Evolutionary conservation across 345 rosid species (phyloP).

Genomic region (Bruguiera sexangula): DNA sequence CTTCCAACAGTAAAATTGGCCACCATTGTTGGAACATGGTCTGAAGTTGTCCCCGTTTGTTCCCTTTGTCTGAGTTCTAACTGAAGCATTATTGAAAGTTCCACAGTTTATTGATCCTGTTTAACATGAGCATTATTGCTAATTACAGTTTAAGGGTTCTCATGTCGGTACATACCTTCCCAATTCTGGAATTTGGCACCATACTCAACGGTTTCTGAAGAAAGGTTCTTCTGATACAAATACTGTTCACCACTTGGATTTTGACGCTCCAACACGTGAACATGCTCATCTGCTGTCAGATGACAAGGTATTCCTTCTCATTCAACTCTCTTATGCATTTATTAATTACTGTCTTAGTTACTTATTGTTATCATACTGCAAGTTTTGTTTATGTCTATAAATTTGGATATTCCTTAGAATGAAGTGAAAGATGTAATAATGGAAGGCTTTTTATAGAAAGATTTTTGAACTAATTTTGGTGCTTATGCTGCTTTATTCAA

Average conservation of each 20-base stretch:
- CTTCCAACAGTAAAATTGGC: no score
- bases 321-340: slow-evolving; percentile 2
- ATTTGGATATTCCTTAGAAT: neutral
- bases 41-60: neutral
- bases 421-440: no score
- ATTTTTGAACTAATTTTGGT: neutral
- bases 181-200: slow-evolving; percentile 93
- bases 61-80: neutral
- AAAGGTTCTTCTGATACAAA: slow-evolving; percentile 51
- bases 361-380: neutral
- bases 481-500: neutral
- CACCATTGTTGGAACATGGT: neutral
- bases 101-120: neutral
- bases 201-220: slow-evolving; percentile 79
- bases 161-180: slow-evolving; percentile 95
- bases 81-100: slow-evolving; percentile 6
- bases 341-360: neutral
- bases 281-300: slow-evolving; percentile 74
- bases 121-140: slow-evolving; percentile 14
- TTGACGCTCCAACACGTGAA: slow-evolving; percentile 99
- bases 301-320: slow-evolving; percentile 55
- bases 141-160: slow-evolving; percentile 77
- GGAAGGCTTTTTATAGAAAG: neutral
- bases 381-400: neutral
- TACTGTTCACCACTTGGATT: slow-evolving; percentile 87